Evolutionary conservation across 805 yeast genomes (phyloP).

Genomic region (Candida cerambycidarum): DNA sequence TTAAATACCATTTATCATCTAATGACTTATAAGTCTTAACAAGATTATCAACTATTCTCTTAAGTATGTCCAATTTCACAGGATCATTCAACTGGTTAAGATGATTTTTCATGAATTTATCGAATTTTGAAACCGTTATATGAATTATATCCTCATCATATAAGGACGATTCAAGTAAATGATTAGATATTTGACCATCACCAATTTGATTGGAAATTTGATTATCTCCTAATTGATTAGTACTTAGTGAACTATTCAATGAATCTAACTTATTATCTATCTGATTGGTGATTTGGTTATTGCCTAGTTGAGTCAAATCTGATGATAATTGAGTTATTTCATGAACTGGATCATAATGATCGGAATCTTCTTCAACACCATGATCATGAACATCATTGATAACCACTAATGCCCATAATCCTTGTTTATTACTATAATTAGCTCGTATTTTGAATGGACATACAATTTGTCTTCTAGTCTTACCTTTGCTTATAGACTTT

Average conservation of each 20-base stretch:
- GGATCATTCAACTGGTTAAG: constrained; percentile 2
- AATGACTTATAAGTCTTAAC: constrained; percentile 4
- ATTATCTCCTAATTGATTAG: neutral
- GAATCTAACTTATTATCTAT: neutral
- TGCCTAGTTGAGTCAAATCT: neutral
- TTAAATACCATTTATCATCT: constrained; percentile 10
- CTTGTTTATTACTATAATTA: constrained; percentile 51
- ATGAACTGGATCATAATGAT: constrained; percentile 5
- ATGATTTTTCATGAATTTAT: constrained; percentile 4
- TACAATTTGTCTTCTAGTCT: constrained; percentile 27
- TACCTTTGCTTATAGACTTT: constrained; percentile 17
- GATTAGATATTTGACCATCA: neutral
- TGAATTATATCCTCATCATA: constrained; percentile 6
- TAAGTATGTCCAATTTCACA: constrained; percentile 5
- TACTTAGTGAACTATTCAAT: neutral
- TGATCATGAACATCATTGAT: constrained; percentile 64
- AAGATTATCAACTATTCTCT: constrained; percentile 5
- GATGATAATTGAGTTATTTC: constrained; percentile 3
- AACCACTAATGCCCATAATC: constrained; percentile 60
- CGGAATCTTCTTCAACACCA: constrained; percentile 7
- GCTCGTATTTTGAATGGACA: constrained; percentile 71
- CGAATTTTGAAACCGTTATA: constrained; percentile 1
- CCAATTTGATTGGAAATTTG: neutral
- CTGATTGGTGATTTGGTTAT: neutral
- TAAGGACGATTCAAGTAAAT: neutral